Evolutionary conservation across 768 basidiomycete species (phyloP), one percentile per base, ranked within the genome.

Genomic region (Termitomyces sp.): DNA sequence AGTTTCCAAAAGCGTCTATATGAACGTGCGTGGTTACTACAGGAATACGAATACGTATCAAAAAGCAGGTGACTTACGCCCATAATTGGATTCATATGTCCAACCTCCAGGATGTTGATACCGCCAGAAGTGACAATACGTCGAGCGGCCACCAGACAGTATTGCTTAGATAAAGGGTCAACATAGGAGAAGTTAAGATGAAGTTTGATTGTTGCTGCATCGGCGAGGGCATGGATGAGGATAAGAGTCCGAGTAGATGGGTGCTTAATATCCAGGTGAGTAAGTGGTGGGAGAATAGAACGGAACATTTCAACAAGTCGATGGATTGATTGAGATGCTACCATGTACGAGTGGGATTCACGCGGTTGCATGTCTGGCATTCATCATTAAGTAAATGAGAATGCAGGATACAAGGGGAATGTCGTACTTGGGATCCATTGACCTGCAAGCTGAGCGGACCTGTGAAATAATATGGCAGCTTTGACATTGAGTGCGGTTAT

Each of bases 381-480:
- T 22, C 46, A 15, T 39, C 36, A 22, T 64, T 12, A 50, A 28
- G 42, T 24, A 48, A 24, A 5, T 45, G 28, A 35, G 39, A 55
- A 57, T 48, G 22, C 4, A 57, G 50, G 33, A 28, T 8, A 28
- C 2, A 24, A 4, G 48, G 61, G 53, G 36, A 15, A 58, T 55
- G 40, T 69, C 78, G 57, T 64, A 81, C 79, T 74, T 15, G 78
- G 76, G 48, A 71, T 70, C 75, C 75, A 81, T 65, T 80, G 79
- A 7, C 79, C 81, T 7, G 80, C 79, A 18, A 90, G 71, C 52
- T 82, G 80, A 8, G 81, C 76, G 9, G 87, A 82, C 24, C 81
- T 78, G 65, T 87, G 86, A 59, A 87, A 83, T 45, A 89, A 72
- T 24, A 86, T 78, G 7, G 82, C 77, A 1, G 86, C 84, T 64